Evolutionary conservation across 1,284 basidiomycete species (phyloP).

Genomic region (Leccinum fuscescens): DNA sequence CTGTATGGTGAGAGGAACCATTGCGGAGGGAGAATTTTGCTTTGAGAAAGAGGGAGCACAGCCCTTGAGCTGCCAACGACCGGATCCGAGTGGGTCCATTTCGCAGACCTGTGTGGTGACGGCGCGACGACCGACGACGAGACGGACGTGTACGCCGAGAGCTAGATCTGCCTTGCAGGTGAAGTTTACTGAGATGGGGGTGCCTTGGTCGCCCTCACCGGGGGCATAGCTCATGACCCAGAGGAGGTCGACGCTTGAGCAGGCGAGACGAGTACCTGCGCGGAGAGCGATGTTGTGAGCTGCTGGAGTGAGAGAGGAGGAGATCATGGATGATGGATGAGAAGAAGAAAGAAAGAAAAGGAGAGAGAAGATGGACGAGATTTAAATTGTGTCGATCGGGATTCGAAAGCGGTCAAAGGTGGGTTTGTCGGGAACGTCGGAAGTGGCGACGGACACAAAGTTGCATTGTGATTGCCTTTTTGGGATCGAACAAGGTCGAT

Average conservation of each 20-base stretch:
- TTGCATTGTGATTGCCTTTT: constrained; percentile 25
- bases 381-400: constrained; percentile 29
- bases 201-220: constrained; percentile 55
- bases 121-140: constrained; percentile 62
- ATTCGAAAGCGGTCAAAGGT: constrained; percentile 15
- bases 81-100: constrained; percentile 41
- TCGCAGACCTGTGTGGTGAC: constrained; percentile 58
- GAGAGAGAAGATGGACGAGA: constrained; percentile 2
- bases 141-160: constrained; percentile 57
- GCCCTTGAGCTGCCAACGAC: constrained; percentile 61
- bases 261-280: constrained; percentile 25
- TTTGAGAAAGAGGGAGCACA: constrained; percentile 46
- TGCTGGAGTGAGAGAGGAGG: constrained; percentile 17
- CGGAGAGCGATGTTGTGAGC: constrained; percentile 20
- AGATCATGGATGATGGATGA: neutral
- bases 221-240: constrained; percentile 61
- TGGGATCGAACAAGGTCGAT: constrained; percentile 28
- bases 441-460: constrained; percentile 6
- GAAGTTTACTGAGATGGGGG: constrained; percentile 58
- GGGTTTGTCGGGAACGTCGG: neutral
- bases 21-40: constrained; percentile 32
- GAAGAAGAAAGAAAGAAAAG: neutral
- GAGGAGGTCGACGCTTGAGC: constrained; percentile 52
- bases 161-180: constrained; percentile 51
- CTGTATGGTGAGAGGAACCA: constrained; percentile 59